A percentile compares a stretch with the other conserved stretches of the same genome.
phyloP scores from a whole-genome alignment of 768 basidiomycete species.

The Pleurotus tuoliensis region DNA sequence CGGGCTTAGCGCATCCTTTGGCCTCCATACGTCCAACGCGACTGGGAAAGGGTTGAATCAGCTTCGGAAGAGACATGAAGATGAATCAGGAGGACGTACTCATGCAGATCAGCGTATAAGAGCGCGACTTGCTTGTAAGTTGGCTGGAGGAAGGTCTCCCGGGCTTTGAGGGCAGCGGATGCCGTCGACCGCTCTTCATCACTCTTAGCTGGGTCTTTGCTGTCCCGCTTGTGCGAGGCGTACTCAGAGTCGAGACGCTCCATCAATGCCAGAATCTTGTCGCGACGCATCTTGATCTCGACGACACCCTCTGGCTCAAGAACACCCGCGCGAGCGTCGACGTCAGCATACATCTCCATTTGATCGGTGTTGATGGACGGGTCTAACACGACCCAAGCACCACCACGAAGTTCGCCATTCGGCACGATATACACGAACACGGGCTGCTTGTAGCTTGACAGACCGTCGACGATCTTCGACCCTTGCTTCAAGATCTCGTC shows the following conservation, averaged over 20 bases:
- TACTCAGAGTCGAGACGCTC: constrained; percentile 88
- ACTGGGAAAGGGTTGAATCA: constrained; percentile 36
- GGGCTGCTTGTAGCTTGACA: constrained; percentile 95
- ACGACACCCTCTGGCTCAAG: constrained; percentile 95
- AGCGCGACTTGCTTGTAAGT: constrained; percentile 93
- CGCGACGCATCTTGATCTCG: constrained; percentile 96
- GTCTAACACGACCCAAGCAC: constrained; percentile 99
- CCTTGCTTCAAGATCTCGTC: constrained; percentile 97
- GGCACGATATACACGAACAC: constrained; percentile 98
- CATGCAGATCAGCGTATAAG: constrained; percentile 94
- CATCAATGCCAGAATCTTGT: constrained; percentile 89
- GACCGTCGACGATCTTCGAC: constrained; percentile 97
- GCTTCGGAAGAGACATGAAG: neutral
- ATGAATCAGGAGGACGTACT: constrained; percentile 50
- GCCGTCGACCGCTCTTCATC: constrained; percentile 73
- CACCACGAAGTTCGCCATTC: constrained; percentile 97
- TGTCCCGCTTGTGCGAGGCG: constrained; percentile 73
- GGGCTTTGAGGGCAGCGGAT: constrained; percentile 59
- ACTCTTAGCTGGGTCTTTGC: constrained; percentile 68
- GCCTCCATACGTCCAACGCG: constrained; percentile 96
- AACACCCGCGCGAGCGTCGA: constrained; percentile 93
- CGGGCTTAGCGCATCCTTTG: constrained; percentile 87
- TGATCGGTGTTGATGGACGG: constrained; percentile 95
- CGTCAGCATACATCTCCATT: constrained; percentile 99
- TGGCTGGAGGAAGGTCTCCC: constrained; percentile 81